Evolutionary conservation across 139 green algal genomes (phyloP).

Genomic region (Raphidocelis subcapitata): DNA sequence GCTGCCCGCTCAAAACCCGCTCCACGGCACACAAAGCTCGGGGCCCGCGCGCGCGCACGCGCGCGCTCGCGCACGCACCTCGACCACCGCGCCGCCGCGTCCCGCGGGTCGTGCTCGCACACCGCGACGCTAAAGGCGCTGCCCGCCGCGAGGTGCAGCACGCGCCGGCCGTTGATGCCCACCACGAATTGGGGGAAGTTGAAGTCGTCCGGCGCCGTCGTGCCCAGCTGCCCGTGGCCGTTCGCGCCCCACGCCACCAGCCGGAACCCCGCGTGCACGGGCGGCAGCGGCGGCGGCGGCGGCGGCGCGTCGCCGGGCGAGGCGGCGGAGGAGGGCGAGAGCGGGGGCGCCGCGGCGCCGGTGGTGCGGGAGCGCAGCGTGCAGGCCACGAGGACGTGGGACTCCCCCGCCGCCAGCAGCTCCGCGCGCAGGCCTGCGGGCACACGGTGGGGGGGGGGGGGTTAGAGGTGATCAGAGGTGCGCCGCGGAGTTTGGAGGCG

Average conservation of each 20-base stretch:
- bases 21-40: background rate
- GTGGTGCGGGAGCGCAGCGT: no score
- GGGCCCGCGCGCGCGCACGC: background rate
- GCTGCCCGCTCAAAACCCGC: background rate
- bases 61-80: background rate
- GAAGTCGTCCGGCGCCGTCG: slow-evolving; percentile 40
- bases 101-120: slow-evolving; percentile 53
- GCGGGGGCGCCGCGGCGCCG: no score
- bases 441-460: no score
- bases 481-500: no score
- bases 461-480: no score
- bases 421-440: background rate
- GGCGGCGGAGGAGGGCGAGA: background rate
- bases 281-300: background rate
- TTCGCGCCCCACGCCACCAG: slow-evolving; percentile 75
- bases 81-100: slow-evolving; percentile 22
- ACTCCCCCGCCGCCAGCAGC: slow-evolving; percentile 1
- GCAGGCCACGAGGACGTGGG: slow-evolving; percentile 5
- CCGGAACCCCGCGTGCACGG: slow-evolving; percentile 15
- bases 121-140: slow-evolving; percentile 66
- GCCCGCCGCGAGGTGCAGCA: slow-evolving; percentile 61
- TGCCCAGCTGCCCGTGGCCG: slow-evolving; percentile 73
- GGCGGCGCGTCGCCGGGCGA: background rate
- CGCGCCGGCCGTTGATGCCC: slow-evolving; percentile 33
- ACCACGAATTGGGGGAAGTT: background rate